Conservation (phyloP, 1,284 basidiomycete species). For the Leccinum pallidistipes region DNA sequence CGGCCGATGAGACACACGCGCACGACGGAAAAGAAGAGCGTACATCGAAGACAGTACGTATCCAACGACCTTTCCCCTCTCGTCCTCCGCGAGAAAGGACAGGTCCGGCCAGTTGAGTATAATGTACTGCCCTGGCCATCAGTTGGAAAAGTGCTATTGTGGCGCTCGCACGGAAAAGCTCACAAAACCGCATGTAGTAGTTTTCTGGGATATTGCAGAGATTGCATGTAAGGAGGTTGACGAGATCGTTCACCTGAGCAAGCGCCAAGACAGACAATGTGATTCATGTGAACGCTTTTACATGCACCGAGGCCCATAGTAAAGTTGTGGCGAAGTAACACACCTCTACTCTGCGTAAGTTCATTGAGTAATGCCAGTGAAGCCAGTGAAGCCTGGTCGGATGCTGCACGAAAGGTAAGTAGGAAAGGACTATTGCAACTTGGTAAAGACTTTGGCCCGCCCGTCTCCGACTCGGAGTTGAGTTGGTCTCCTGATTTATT, state of each 20-base stretch:
- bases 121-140: conserved; percentile 80
- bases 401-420: not conserved
- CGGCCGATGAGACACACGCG: conserved; percentile 4
- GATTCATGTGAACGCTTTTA: not conserved
- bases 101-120: conserved; percentile 91
- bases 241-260: conserved; percentile 26
- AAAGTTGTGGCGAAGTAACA: conserved; percentile 6
- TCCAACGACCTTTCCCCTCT: conserved; percentile 87
- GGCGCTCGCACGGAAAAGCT: conserved; percentile 32
- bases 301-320: not conserved
- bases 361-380: conserved; percentile 24
- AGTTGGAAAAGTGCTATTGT: conserved; percentile 6
- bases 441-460: not conserved
- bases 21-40: conserved; percentile 19
- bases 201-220: conserved; percentile 87
- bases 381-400: not conserved
- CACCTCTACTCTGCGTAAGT: conserved; percentile 32
- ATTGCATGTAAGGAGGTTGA: conserved; percentile 59
- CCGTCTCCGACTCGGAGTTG: not conserved
- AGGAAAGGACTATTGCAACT: not conserved
- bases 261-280: not conserved
- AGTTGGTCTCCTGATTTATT: not conserved
- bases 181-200: conserved; percentile 86
- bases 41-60: conserved; percentile 96
- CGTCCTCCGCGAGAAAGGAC: conserved; percentile 92